Evolutionary conservation across 495 filamentous ascomycete genomes (phyloP), one percentile per base, ranked within the genome.

Genomic region (Aspergillus baeticus): DNA sequence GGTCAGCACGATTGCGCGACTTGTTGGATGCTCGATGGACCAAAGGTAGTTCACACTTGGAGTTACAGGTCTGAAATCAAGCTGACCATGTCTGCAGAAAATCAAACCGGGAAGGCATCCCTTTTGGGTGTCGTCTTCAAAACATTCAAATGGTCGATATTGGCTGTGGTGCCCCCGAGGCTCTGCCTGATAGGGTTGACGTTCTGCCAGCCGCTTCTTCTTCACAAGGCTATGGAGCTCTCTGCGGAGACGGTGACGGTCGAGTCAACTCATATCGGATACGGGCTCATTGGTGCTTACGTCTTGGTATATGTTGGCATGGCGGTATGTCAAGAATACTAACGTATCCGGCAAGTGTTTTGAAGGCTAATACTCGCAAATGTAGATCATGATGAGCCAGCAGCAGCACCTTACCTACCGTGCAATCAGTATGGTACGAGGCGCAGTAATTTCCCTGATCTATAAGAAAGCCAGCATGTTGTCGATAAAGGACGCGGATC

Each of bases 261-360:
- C 7, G 62, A 54, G 47, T 70, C 70, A 5, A 75, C 62, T 14
- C 81, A 85, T 54, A 56, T 76, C 22, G 81, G 85, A 5, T 85
- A 86, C 61, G 85, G 84, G 3, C 65, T 87, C 47, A 85, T 89
- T 53, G 85, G 82, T n/a, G 86, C 85, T 1, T 84, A 81, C 56
- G 62, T 78, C 17, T 53, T 86, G 6, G 81, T 88, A 0, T 89
- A 88, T 56, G 56, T 73, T 21, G 84, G 85, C 0, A 77, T 88
- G 20, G 85, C 82, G 8, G 74, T 87, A 76, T 79, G 35, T 83
- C 77, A 54, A 18, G 14, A 47, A 22, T 14, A 21, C 22, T 21
- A 45, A 31, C 17, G 5, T n/a, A 29, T 22, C 44, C 31, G 33
- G 31, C 23, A 33, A 33, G 22, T 83, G 6, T 81, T 80, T 17